Conservation (phyloP, 805 yeast genomes). For the Candida arabinofermentans region DNA sequence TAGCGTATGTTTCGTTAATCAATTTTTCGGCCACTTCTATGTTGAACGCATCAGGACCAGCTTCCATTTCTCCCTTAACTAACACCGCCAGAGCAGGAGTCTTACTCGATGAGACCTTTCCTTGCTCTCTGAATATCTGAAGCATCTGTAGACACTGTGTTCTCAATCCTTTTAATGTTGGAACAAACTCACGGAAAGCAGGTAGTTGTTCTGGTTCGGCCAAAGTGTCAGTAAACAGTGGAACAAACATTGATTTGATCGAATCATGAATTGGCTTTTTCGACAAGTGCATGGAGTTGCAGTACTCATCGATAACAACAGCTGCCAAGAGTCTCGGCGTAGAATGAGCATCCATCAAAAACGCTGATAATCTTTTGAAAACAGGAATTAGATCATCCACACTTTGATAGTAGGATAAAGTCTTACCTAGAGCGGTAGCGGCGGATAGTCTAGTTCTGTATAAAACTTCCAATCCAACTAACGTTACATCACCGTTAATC, state of each 20-base stretch:
- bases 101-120: conserved; percentile 64
- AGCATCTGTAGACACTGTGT: conserved; percentile 83
- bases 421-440: conserved; percentile 69
- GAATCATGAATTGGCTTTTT: conserved; percentile 7
- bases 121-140: conserved; percentile 71
- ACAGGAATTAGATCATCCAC: conserved; percentile 36
- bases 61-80: conserved; percentile 91
- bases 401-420: conserved; percentile 46
- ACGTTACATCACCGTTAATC: conserved; percentile 82
- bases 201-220: conserved; percentile 44
- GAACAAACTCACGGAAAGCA: conserved; percentile 77
- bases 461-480: conserved; percentile 73
- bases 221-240: conserved; percentile 34
- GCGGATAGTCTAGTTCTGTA: conserved; percentile 73
- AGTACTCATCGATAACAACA: conserved; percentile 67
- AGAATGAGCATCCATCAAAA: conserved; percentile 60
- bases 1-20: conserved; percentile 58
- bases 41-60: conserved; percentile 91
- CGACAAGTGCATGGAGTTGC: conserved; percentile 30
- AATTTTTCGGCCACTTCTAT: conserved; percentile 72
- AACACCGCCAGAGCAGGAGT: conserved; percentile 82
- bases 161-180: conserved; percentile 78
- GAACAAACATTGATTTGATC: conserved; percentile 8
- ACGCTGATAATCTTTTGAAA: conserved; percentile 35
- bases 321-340: conserved; percentile 76